These are phyloP conservation scores for Paracamarosporium sp. DNA, from an alignment of 2,329 filamentous ascomycete species.

Conservation along the genomic window DNA sequence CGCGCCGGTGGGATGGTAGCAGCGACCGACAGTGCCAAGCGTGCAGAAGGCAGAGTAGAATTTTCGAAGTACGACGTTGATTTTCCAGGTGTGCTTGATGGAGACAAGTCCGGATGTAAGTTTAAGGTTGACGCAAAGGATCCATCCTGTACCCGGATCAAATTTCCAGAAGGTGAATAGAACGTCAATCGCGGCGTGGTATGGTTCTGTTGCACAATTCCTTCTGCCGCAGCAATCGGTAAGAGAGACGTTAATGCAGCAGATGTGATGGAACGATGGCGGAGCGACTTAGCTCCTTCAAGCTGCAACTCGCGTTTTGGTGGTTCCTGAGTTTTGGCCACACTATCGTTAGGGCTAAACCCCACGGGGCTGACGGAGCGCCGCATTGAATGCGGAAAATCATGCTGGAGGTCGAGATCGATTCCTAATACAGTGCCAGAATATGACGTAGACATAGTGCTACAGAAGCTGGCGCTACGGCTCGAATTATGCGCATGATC, in stretches of 20 bases:
- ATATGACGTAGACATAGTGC: conserved; percentile 42
- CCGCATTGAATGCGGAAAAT: conserved; percentile 14
- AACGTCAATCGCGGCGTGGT: conserved; percentile 38
- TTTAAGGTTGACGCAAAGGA: conserved; percentile 14
- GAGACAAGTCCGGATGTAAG: conserved; percentile 9
- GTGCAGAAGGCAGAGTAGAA: neutral
- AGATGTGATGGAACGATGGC: conserved; percentile 35
- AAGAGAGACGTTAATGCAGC: conserved; percentile 45
- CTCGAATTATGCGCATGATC: conserved; percentile 25
- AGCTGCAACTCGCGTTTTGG: conserved; percentile 2
- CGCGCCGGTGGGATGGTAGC: conserved; percentile 19
- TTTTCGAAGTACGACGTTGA: conserved; percentile 19
- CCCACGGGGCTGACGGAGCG: conserved; percentile 28
- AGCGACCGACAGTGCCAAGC: conserved; percentile 13
- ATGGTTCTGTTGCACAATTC: conserved; percentile 38
- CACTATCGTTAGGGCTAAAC: conserved; percentile 25
- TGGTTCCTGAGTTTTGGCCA: neutral
- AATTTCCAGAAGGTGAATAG: conserved; percentile 43
- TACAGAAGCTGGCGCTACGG: conserved; percentile 41
- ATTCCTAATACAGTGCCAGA: conserved; percentile 44
- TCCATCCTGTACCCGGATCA: conserved; percentile 35
- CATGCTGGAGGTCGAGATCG: conserved; percentile 40
- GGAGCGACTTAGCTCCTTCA: conserved; percentile 1
- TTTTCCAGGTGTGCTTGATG: conserved; percentile 10
- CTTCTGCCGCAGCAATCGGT: conserved; percentile 45